phyloP scores from a whole-genome alignment of 768 basidiomycete genomes.

The Termitomyces eurrhizus region DNA sequence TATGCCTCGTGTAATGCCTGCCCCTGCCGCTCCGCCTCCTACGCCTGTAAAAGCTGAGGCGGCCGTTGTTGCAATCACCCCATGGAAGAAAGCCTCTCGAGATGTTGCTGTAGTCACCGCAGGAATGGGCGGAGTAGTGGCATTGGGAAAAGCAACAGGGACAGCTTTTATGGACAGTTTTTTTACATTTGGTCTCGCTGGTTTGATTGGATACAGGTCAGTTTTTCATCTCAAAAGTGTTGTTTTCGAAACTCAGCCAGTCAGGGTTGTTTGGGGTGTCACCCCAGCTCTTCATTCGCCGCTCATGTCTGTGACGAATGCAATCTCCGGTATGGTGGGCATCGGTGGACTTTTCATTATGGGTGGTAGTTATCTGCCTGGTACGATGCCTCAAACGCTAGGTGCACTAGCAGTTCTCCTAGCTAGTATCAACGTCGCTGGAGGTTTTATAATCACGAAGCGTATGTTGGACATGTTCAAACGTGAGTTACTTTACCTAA shows the following conservation, averaged over 20 bases:
- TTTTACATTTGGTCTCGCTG: slow-evolving; percentile 85
- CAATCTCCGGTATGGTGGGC: slow-evolving; percentile 66
- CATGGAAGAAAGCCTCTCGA: slow-evolving; percentile 77
- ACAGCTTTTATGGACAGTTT: slow-evolving; percentile 86
- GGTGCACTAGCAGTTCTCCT: slow-evolving; percentile 84
- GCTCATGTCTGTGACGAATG: slow-evolving; percentile 88
- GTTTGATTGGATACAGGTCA: slow-evolving; percentile 70
- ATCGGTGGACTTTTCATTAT: slow-evolving; percentile 82
- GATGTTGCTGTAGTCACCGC: slow-evolving; percentile 73
- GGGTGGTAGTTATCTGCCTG: slow-evolving; percentile 84
- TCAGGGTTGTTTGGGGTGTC: slow-evolving; percentile 84
- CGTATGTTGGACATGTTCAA: slow-evolving; percentile 94
- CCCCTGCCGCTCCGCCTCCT: slow-evolving; percentile 51
- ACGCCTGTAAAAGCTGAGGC: slow-evolving; percentile 43
- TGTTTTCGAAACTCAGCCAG: not conserved
- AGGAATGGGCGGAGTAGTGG: slow-evolving; percentile 71
- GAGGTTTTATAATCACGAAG: slow-evolving; percentile 87
- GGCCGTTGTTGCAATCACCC: slow-evolving; percentile 62
- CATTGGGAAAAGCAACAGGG: slow-evolving; percentile 75
- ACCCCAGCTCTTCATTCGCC: slow-evolving; percentile 86
- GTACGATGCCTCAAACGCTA: slow-evolving; percentile 73
- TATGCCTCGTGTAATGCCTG: slow-evolving; percentile 62
- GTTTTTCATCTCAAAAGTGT: not conserved
- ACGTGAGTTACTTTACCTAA: slow-evolving; percentile 38
- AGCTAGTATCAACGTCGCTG: slow-evolving; percentile 84